Evolutionary conservation across 1,284 basidiomycete genomes (phyloP).

Genomic region (Tilletia setariae): DNA sequence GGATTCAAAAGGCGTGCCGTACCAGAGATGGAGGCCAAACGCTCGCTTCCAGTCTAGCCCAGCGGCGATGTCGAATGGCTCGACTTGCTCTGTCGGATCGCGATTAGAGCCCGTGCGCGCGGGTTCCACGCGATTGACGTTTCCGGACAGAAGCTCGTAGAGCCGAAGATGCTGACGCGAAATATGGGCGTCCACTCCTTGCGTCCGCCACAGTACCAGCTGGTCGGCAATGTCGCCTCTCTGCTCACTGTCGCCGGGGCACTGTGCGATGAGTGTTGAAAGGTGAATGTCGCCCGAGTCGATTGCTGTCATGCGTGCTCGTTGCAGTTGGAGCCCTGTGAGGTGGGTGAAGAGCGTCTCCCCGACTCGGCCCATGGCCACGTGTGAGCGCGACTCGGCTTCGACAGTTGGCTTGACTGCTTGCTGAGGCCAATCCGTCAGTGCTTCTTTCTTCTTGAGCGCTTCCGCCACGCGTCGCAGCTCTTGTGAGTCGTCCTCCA

Average conservation of each 20-base stretch:
- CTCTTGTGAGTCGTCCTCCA: slow-evolving; percentile 62
- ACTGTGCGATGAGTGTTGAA: slow-evolving; percentile 87
- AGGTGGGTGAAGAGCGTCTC: slow-evolving; percentile 69
- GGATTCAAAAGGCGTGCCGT: slow-evolving; percentile 53
- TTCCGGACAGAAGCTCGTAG: slow-evolving; percentile 81
- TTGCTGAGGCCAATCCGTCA: slow-evolving; percentile 81
- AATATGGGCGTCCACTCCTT: slow-evolving; percentile 72
- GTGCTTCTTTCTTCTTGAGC: slow-evolving; percentile 72
- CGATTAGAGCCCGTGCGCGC: slow-evolving; percentile 31
- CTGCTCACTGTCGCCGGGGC: slow-evolving; percentile 71
- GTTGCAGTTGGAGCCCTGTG: slow-evolving; percentile 80
- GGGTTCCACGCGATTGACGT: slow-evolving; percentile 64
- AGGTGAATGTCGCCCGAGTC: slow-evolving; percentile 78
- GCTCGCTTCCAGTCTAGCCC: slow-evolving; percentile 92
- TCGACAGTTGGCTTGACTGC: slow-evolving; percentile 74
- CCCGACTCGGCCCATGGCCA: slow-evolving; percentile 39
- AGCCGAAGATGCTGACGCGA: slow-evolving; percentile 70
- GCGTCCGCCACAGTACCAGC: slow-evolving; percentile 76
- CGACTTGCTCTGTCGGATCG: slow-evolving; percentile 61
- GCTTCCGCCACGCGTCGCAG: slow-evolving; percentile 42
- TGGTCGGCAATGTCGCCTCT: slow-evolving; percentile 74
- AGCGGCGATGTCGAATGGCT: slow-evolving; percentile 70
- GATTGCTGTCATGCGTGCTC: slow-evolving; percentile 73
- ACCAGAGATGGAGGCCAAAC: slow-evolving; percentile 90
- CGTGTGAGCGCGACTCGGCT: slow-evolving; percentile 53